Conservation (phyloP, 2,329 filamentous ascomycete species). For the Colletotrichum endophyticum region DNA sequence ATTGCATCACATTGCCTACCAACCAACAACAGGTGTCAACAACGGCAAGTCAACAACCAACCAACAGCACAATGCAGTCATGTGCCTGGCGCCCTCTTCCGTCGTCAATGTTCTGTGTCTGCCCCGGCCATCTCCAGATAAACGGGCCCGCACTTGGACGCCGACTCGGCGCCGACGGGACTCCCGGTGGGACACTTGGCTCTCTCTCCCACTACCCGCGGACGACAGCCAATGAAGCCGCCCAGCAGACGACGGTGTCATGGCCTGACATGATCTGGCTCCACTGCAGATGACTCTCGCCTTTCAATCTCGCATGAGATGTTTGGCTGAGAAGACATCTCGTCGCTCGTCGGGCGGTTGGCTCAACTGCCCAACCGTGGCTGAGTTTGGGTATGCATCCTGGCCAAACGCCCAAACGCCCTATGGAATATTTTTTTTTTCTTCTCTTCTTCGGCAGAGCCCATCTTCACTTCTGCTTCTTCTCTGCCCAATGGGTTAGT, state of each 20-base stretch:
- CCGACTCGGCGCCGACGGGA: slow-evolving; percentile 6
- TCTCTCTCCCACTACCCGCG: not conserved
- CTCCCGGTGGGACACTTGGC: not conserved
- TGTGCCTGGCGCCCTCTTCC: not conserved
- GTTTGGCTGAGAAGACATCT: not conserved
- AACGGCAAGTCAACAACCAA: not conserved
- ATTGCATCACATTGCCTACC: not conserved
- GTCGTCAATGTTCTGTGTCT: not conserved
- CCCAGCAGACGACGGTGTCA: not conserved
- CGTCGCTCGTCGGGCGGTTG: not conserved
- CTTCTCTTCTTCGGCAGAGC: not conserved
- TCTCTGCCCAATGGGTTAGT: not conserved
- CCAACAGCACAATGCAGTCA: not conserved
- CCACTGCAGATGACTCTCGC: not conserved
- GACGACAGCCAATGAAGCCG: not conserved
- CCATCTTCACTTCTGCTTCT: not conserved
- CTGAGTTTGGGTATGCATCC: not conserved
- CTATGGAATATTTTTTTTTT: not conserved
- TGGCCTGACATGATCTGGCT: not conserved
- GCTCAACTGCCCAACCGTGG: not conserved
- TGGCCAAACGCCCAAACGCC: not conserved
- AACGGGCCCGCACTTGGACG: not conserved
- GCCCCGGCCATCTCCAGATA: not conserved
- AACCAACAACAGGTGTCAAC: not conserved
- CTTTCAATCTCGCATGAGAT: not conserved